Conservation (phyloP, 148 eudicot genomes). For the Vaccinium myrtillus region DNA sequence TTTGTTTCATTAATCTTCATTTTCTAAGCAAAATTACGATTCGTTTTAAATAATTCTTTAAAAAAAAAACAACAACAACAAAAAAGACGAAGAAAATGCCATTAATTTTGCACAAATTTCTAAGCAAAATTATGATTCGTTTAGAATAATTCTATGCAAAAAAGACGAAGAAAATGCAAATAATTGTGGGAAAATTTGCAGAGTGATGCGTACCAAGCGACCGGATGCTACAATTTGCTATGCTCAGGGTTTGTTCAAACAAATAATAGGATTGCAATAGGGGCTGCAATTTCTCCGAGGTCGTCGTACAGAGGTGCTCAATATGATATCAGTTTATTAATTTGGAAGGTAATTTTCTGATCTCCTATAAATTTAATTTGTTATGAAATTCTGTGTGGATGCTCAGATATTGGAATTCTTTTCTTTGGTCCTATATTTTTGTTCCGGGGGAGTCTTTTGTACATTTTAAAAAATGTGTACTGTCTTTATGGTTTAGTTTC, state of each 20-base stretch:
- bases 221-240: constrained; percentile 40
- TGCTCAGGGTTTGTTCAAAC: constrained; percentile 42
- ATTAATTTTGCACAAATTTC: neutral
- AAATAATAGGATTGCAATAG: constrained; percentile 29
- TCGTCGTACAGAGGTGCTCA: constrained; percentile 73
- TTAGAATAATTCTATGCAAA: neutral
- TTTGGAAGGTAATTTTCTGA: constrained; percentile 70
- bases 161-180: neutral
- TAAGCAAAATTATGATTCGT: too few species aligned
- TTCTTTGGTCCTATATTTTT: neutral
- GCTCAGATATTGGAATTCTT: too few species aligned
- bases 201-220: constrained; percentile 37
- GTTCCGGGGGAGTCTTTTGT: neutral
- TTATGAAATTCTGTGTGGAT: neutral
- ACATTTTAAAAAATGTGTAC: neutral
- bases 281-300: constrained; percentile 75
- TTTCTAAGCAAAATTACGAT: too few species aligned
- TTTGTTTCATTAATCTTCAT: neutral
- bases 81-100: neutral
- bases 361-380: neutral
- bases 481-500: too few species aligned
- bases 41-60: too few species aligned
- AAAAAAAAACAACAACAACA: too few species aligned
- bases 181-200: neutral
- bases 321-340: constrained; percentile 72